Conservation (phyloP, 1,139 yeast species). For the Yamadazyma spencermartinsiae region DNA sequence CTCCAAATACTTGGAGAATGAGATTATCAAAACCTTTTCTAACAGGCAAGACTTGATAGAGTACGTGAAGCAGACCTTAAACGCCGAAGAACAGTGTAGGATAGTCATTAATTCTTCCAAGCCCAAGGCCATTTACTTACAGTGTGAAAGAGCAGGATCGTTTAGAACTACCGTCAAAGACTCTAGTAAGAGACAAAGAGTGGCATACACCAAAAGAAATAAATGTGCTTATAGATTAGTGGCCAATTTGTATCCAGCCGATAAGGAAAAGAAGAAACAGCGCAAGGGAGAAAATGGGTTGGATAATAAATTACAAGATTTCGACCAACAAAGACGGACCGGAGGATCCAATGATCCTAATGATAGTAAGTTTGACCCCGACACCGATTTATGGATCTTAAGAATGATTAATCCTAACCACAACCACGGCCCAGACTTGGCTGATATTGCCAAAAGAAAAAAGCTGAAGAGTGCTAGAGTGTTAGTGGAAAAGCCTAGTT, state of each 20-base stretch:
- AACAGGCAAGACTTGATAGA: constrained; percentile 44
- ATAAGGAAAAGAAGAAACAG: constrained; percentile 37
- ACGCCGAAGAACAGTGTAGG: constrained; percentile 47
- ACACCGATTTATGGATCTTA: constrained; percentile 47
- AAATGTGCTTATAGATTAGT: constrained; percentile 52
- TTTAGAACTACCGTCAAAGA: constrained; percentile 53
- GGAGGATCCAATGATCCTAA: constrained; percentile 1
- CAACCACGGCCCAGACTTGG: constrained; percentile 49
- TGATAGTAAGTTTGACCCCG: constrained; percentile 12
- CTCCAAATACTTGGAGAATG: constrained; percentile 38
- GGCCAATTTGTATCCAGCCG: constrained; percentile 48
- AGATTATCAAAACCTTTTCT: constrained; percentile 46
- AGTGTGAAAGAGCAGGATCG: constrained; percentile 49
- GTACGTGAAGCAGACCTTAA: constrained; percentile 43
- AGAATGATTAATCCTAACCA: constrained; percentile 51
- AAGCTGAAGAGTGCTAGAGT: constrained; percentile 43
- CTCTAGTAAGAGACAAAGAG: constrained; percentile 47
- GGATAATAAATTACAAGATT: constrained; percentile 27
- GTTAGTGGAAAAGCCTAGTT: constrained; percentile 48
- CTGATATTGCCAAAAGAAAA: constrained; percentile 33
- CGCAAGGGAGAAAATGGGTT: constrained; percentile 18
- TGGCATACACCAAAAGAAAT: constrained; percentile 52
- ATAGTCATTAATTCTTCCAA: constrained; percentile 51
- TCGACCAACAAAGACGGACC: constrained; percentile 10
- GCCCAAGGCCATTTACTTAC: constrained; percentile 53